Evolutionary conservation across 345 rosid species (phyloP).

Genomic region (Boechera retrofracta): DNA sequence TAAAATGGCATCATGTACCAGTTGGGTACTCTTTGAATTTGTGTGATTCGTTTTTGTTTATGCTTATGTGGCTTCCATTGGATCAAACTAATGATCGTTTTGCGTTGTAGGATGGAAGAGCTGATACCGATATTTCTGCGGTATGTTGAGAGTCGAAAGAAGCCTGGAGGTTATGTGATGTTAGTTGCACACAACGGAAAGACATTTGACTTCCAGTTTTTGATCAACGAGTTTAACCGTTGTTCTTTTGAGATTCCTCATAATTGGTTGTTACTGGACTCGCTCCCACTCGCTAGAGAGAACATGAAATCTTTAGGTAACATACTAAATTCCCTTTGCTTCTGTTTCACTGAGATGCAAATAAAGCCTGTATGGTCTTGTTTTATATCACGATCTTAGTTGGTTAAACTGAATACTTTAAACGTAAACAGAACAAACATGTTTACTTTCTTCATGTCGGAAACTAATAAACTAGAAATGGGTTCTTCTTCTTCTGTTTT

Average conservation of each 20-base stretch:
- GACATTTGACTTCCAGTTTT: conserved; percentile 74
- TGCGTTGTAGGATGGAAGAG: conserved; percentile 74
- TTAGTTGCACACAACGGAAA: conserved; percentile 84
- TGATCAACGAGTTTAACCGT: conserved; percentile 72
- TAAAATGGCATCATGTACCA: not conserved
- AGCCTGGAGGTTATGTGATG: conserved; percentile 72
- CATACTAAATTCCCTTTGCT: conserved; percentile 22
- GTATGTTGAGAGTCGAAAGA: conserved; percentile 75
- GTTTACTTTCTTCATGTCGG: not conserved
- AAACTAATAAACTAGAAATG: conserved; percentile 19
- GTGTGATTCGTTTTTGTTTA: conserved; percentile 2
- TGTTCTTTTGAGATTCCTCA: conserved; percentile 67
- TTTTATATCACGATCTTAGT: not conserved
- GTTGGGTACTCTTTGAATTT: not conserved
- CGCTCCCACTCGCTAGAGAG: conserved; percentile 73
- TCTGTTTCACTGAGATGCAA: not conserved
- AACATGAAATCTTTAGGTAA: conserved; percentile 66
- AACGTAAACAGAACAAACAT: not conserved
- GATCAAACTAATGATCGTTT: conserved; percentile 17
- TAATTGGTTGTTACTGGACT: conserved; percentile 72
- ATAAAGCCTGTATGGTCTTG: not conserved
- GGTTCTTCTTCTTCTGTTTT: conserved; percentile 1
- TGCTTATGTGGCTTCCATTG: conserved; percentile 27
- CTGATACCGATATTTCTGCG: conserved; percentile 71
- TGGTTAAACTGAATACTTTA: not conserved